A percentile compares a stretch with the other conserved stretches of the same genome.
Evolutionary conservation across 2,329 filamentous ascomycete genomes (phyloP).

Genomic region (Talaromyces sp.): DNA sequence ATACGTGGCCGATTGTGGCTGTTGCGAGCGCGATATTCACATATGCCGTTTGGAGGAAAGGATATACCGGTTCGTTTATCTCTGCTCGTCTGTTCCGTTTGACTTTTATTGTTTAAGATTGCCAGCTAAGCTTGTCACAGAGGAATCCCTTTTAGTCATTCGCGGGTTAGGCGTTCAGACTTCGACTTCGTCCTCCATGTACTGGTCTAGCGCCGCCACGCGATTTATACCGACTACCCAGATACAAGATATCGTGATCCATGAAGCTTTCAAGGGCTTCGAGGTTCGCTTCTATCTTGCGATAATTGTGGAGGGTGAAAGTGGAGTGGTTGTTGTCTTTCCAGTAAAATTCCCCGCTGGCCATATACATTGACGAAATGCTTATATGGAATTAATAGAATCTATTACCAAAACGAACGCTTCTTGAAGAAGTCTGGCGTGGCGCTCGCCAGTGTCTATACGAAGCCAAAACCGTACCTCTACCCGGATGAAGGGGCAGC

Average conservation of each 20-base stretch:
- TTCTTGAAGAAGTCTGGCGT: constrained; percentile 87
- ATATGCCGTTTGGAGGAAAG: constrained; percentile 46
- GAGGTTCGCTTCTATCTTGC: constrained; percentile 86
- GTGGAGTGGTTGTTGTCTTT: constrained; percentile 91
- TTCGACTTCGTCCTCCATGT: constrained; percentile 65
- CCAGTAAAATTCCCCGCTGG: constrained; percentile 52
- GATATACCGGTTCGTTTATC: constrained; percentile 48
- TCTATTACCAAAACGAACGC: constrained; percentile 67
- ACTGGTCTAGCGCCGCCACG: constrained; percentile 61
- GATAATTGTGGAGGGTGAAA: constrained; percentile 84
- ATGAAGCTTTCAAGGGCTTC: constrained; percentile 91
- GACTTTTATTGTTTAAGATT: neutral
- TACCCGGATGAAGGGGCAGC: constrained; percentile 10
- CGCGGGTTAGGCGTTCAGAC: constrained; percentile 90
- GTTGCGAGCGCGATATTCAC: constrained; percentile 38
- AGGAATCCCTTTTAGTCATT: constrained; percentile 85
- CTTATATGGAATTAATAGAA: constrained; percentile 37
- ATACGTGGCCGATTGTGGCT: constrained; percentile 43
- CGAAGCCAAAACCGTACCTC: constrained; percentile 54
- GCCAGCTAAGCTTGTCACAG: constrained; percentile 43
- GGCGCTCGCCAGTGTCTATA: constrained; percentile 79
- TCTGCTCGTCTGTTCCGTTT: neutral
- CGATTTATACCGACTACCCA: constrained; percentile 84
- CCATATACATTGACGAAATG: constrained; percentile 4
- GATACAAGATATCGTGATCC: constrained; percentile 89